phyloP scores from a whole-genome alignment of 1,284 basidiomycete genomes.

The Austropuccinia psidii region DNA sequence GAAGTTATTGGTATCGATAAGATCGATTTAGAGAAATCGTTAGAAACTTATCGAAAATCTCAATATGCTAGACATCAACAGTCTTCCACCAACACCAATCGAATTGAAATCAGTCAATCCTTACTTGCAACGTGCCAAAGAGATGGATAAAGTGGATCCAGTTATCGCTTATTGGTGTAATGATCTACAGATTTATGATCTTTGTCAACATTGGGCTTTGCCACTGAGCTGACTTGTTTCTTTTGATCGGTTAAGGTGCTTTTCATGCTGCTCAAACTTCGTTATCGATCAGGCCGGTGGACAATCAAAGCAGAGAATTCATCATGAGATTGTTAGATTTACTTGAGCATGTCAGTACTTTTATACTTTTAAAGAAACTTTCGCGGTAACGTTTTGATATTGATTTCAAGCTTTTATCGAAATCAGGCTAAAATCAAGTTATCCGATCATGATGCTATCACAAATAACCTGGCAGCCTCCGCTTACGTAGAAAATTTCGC shows the following conservation, averaged over 20 bases:
- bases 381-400: background rate
- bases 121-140: slow-evolving; percentile 80
- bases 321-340: slow-evolving; percentile 66
- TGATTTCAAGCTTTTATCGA: background rate
- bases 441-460: slow-evolving; percentile 68
- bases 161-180: slow-evolving; percentile 90
- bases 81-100: slow-evolving; percentile 42
- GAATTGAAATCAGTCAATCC: slow-evolving; percentile 58
- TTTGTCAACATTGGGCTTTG: background rate
- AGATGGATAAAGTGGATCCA: slow-evolving; percentile 70
- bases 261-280: slow-evolving; percentile 30
- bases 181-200: slow-evolving; percentile 42
- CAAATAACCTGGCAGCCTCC: slow-evolving; percentile 68
- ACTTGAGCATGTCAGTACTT: slow-evolving; percentile 59
- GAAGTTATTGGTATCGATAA: too few species aligned
- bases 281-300: slow-evolving; percentile 44
- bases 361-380: too few species aligned
- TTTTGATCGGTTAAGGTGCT: slow-evolving; percentile 17
- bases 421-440: slow-evolving; percentile 65
- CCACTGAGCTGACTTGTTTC: background rate
- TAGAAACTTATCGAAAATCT: too few species aligned
- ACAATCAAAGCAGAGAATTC: slow-evolving; percentile 58
- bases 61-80: too few species aligned
- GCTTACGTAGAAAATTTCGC: slow-evolving; percentile 94
- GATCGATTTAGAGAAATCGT: too few species aligned